A percentile compares a stretch with the other conserved stretches of the same genome.
These are phyloP conservation scores for Sordariomycetes sp. DNA, from an alignment of 2,329 filamentous ascomycete species.

Conservation along the genomic window DNA sequence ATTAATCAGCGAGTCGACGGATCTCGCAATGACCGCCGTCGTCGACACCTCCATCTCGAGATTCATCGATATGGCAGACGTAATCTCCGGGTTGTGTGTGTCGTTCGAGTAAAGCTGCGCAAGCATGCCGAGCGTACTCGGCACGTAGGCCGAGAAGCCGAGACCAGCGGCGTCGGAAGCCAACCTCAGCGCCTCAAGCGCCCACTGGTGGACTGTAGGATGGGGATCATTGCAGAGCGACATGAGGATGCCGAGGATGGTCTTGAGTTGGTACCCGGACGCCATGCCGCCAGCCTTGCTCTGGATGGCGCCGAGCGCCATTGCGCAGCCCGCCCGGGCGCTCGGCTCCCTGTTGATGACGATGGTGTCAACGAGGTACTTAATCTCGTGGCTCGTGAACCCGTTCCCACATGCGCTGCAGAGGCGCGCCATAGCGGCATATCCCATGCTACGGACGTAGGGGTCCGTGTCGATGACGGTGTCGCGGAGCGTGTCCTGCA, in stretches of 20 bases:
- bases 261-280: slow-evolving; percentile 89
- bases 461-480: slow-evolving; percentile 77
- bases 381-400: slow-evolving; percentile 83
- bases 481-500: slow-evolving; percentile 60
- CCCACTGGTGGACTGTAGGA: slow-evolving; percentile 92
- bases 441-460: slow-evolving; percentile 73
- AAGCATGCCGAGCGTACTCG: slow-evolving; percentile 83
- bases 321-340: slow-evolving; percentile 84
- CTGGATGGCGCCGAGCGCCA: slow-evolving; percentile 86
- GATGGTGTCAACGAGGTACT: slow-evolving; percentile 84
- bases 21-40: slow-evolving; percentile 69
- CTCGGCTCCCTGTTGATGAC: slow-evolving; percentile 88
- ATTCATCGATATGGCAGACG: slow-evolving; percentile 73
- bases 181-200: slow-evolving; percentile 72
- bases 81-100: slow-evolving; percentile 75
- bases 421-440: slow-evolving; percentile 71
- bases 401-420: slow-evolving; percentile 75
- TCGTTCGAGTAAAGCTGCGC: slow-evolving; percentile 87
- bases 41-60: slow-evolving; percentile 78
- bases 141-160: slow-evolving; percentile 82
- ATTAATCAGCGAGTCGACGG: slow-evolving; percentile 91
- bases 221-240: slow-evolving; percentile 93
- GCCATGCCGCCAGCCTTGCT: slow-evolving; percentile 96
- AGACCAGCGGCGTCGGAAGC: slow-evolving; percentile 87
- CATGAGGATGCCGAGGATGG: slow-evolving; percentile 95